Base-by-base conservation (phyloP, 139 green algal genomes). In the Desmodesmus armatus region DNA sequence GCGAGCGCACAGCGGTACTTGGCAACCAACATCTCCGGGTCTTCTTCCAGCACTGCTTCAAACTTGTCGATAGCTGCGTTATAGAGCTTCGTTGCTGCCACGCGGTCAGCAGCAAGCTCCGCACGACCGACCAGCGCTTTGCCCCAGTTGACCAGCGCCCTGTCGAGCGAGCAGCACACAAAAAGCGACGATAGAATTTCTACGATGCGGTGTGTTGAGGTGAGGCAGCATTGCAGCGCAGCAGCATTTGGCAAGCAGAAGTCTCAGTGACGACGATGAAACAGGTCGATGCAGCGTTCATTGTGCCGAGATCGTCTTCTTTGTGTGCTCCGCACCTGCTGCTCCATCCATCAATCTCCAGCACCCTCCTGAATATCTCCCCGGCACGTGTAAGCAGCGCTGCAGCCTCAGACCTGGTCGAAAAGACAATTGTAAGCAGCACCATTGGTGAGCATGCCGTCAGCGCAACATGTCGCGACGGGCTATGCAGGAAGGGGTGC, bases 321-420 rank as follows among this genome's bases (percentile, higher is more conserved):
- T n/a, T n/a, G n/a, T n/a, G n/a, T n/a, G n/a, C 51, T 31, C n/a
- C n/a, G n/a, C n/a, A n/a, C n/a, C n/a, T 65, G 60, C 77, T 88
- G 87, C 74, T 87, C 90, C 90, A 91, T 21, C 87, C 90, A 41
- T 93, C 90, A 29, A 89, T 13, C 76, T 93, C 85, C 25, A 93
- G 23, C 9, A 91, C 87, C 0, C 55, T 29, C 19, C 80, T 85
- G 80, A 93, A 93, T 80, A 90, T 90, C 53, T 91, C 86, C 0
- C 90, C 90, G 19, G 88, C 86, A 37, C 81, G 58, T 2, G 85
- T 93, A 23, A 93, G 85, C 79, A 91, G 83, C 41, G 66, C 41
- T 4, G 60, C 62, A 0, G 90, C 85, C 80, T 93, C 87, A 49
- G 4, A 41, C 47, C 85, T 85, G 80, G 3, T 40, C 6, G 5